These are phyloP conservation scores for Coniochaeta sp. DNA, from an alignment of 2,329 filamentous ascomycete species.

Conservation along the genomic window DNA sequence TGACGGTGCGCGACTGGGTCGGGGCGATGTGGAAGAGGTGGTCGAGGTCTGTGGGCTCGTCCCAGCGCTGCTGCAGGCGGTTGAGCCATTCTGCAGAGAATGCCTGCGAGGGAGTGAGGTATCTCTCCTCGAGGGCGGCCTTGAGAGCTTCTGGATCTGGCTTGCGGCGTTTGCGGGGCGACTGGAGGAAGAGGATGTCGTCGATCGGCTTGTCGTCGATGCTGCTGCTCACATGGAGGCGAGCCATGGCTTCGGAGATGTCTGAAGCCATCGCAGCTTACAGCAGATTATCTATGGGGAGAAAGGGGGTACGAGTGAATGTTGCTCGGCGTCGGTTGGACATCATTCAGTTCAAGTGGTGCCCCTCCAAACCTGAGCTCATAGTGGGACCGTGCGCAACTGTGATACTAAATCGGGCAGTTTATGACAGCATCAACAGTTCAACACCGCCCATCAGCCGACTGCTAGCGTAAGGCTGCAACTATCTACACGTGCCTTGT, in stretches of 20 bases:
- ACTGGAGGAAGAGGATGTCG: conserved; percentile 43
- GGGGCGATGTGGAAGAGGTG: conserved; percentile 81
- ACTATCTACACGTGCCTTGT: too few species aligned
- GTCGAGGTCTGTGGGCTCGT: conserved; percentile 70
- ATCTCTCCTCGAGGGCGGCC: conserved; percentile 64
- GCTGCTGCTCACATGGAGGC: conserved; percentile 35
- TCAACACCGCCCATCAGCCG: too few species aligned
- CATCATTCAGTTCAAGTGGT: too few species aligned
- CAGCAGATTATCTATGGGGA: too few species aligned
- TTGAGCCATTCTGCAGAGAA: conserved; percentile 88
- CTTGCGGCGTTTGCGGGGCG: conserved; percentile 33
- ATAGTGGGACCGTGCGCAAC: too few species aligned
- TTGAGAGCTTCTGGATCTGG: conserved; percentile 59
- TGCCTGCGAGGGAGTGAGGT: conserved; percentile 68
- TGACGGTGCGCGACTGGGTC: conserved; percentile 91
- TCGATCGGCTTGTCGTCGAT: conserved; percentile 38
- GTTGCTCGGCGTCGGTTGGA: too few species aligned
- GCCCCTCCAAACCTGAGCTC: too few species aligned
- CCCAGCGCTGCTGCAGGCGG: conserved; percentile 82
- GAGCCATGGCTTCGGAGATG: conserved; percentile 41
- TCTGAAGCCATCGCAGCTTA: conserved; percentile 20
- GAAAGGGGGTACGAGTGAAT: too few species aligned
- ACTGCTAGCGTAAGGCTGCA: too few species aligned
- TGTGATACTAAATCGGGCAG: too few species aligned
- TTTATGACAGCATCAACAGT: too few species aligned